Base-by-base conservation (phyloP, 176 grass and related monocot species). In the Panicum miliaceum region DNA sequence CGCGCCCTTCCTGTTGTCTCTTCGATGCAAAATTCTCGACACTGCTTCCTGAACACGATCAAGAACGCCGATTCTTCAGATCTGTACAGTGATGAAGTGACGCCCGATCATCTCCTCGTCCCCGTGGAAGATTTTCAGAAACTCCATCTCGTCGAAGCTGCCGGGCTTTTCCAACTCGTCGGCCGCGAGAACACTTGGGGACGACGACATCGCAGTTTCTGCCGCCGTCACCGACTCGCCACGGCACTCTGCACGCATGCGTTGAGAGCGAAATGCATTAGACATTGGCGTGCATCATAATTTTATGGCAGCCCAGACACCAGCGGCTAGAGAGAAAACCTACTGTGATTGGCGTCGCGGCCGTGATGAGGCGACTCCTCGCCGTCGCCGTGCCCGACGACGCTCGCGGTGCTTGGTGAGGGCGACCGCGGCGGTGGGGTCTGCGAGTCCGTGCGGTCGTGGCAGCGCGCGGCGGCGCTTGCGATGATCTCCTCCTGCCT, bases 61-160 rank as follows among this genome's bases (percentile, higher is more conserved):
- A n/a, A n/a, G 51, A 53, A 53, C 51, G 50, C 20, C 66, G 11
- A 36, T 22, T 43, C 1, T 69, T 70, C 22, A 70, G 40, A 70
- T 13, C 22, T 70, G 40, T 12, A 45, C 0, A 45, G 68, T 70
- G 68, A 70, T 73, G 45, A 73, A 73, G 27, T 73, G 70, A 6
- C 15, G 70, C 2, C 16, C 27, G 14, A 51, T 73, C 70, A 51
- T 73, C 45, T 73, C 70, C 70, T 19, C 26, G 71, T 52, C 71
- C 26, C 46, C 71, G 3, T 73, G 26, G 45, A 73, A 73, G 16
- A 29, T 51, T 34, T 52, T 73, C 25, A 51, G 12, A 46, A 71
- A 71, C 41, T 71, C 38, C n/a, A 46, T 46, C 68, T 73, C 46
- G 26, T 73, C 71, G 3, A 73, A 34, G 15, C 71, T 73, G 71